phyloP scores from a whole-genome alignment of 306 rosid species.

The barrel medic (Medicago truncatula) region MtrunA17r5.0-ANR NC_053049.1:40798001-40798500 shows the following conservation, averaged over 20 bases:
- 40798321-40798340: background rate
- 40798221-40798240: constrained; percentile 90
- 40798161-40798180: constrained; percentile 98
- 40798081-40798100: constrained; percentile 94
- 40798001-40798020: constrained; percentile 83
- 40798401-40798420: constrained; percentile 8
- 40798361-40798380: constrained; percentile 13
- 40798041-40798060: constrained; percentile 92
- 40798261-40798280: constrained; percentile 27
- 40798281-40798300: background rate
- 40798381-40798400: constrained; percentile 19
- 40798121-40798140: constrained; percentile 96
- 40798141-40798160: constrained; percentile 99
- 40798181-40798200: constrained; percentile 96
- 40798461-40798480: constrained; percentile 17
- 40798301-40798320: constrained; percentile 28
- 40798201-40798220: constrained; percentile 95
- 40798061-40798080: constrained; percentile 98
- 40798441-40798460: background rate
- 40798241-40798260: constrained; percentile 94
- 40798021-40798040: constrained; percentile 79
- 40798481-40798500: constrained; percentile 32
- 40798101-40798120: constrained; percentile 95
- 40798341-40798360: background rate
- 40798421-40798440: background rate